Evolutionary conservation across 1,284 basidiomycete species (phyloP).

Genomic region (Neolentinus lepideus): DNA sequence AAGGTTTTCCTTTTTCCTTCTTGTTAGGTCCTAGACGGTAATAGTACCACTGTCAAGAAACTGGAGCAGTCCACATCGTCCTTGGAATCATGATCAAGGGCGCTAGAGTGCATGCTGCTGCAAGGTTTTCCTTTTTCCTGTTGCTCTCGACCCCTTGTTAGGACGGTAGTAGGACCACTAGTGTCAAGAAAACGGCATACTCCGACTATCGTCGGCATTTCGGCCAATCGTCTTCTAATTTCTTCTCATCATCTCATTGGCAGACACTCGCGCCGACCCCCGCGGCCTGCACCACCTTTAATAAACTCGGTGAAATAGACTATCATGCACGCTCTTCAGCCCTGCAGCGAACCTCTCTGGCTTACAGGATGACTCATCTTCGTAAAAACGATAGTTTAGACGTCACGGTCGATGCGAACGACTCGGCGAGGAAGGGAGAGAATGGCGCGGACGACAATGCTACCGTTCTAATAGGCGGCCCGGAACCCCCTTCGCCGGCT

Average conservation of each 20-base stretch:
- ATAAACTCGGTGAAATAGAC: neutral
- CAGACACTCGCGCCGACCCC: neutral
- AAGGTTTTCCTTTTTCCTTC: too few relatives aligned
- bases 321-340: neutral
- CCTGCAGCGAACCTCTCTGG: neutral
- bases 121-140: too few relatives aligned
- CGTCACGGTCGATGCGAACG: neutral
- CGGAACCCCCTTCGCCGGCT: neutral
- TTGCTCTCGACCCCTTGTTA: too few relatives aligned
- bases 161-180: too few relatives aligned
- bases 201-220: neutral
- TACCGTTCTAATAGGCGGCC: neutral
- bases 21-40: too few relatives aligned
- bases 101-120: too few relatives aligned
- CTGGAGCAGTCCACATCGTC: too few relatives aligned
- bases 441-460: neutral
- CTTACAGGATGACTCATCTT: neutral
- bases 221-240: neutral
- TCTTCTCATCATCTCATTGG: neutral
- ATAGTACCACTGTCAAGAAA: too few relatives aligned
- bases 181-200: too few relatives aligned
- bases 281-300: neutral
- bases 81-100: too few relatives aligned
- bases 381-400: neutral
- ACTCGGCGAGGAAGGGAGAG: neutral